Base-by-base conservation (phyloP, 1,139 yeast species). In the Sugiyamaella neomexicana region DNA sequence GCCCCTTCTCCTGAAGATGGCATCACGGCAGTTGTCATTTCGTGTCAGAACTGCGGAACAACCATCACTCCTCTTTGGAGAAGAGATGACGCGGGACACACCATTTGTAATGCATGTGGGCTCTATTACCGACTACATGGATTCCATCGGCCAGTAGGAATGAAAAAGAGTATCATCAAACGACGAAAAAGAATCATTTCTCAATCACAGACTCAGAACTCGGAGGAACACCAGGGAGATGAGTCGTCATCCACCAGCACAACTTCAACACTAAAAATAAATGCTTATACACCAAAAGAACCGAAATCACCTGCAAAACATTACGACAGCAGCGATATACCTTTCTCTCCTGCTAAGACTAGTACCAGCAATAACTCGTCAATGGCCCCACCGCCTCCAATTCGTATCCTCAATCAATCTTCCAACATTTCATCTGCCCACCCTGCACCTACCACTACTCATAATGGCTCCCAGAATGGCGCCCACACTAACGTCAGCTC, bases 91-190 rank as follows among this genome's bases (percentile, higher is more conserved):
- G 78, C 77, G 5, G 96, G 96, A 0, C 82, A 85, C 61, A 85
- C 93, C 36, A 86, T 88, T 37, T 89, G 96, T 74, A 89, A 89
- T 66, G 96, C 96, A 0, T 88, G 96, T 72, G 96, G 96, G 1
- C 74, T 89, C 41, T 89, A 89, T 69, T 85, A 81, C 68, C 75
- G 86, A 56, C 78, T 89, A 46, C 96, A 88, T 65, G 93, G 93
- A 1, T 76, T 78, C 42, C 91, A 86, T 64, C 76, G 96, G 48
- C 96, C 96, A 1, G 83, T 83, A 15, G 81, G 81, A 57, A 80
- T 87, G 87, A 86, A 86, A 61, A 78, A 86, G 62, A 76, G 79
- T 55, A 83, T 87, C 45, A 86, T 89, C 59, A 86, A 86, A 67
- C 78, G 96, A 62, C 77, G 96, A 54, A 83, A 82, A 63, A 76